Percentiles rank a stretch among this genome's conserved stretches.
Evolutionary conservation across 176 grass and related monocot genomes (phyloP).

Genomic region (Thinopyrum elongatum): DNA sequence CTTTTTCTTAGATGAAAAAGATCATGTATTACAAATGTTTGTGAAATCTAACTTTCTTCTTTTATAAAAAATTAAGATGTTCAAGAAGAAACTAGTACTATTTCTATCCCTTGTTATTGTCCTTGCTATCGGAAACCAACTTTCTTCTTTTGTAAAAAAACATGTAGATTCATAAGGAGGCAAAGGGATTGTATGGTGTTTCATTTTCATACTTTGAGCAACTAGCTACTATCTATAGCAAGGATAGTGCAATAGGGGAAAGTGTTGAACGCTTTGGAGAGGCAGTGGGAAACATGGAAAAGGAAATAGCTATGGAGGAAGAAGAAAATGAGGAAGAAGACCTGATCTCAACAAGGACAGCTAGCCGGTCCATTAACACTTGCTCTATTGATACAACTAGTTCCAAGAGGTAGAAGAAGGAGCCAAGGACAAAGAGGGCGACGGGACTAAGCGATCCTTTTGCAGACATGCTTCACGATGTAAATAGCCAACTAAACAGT

Average conservation of each 20-base stretch:
- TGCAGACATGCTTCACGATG: neutral
- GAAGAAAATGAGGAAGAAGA: neutral
- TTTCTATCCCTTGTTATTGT: too few species aligned
- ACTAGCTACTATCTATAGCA: neutral
- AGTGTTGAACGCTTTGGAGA: neutral
- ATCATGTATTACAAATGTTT: neutral
- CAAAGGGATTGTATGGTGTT: slow-evolving; percentile 5
- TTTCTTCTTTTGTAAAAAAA: neutral
- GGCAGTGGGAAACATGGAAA: neutral
- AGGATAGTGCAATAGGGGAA: neutral
- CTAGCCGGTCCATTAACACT: neutral
- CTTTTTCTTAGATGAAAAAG: too few species aligned
- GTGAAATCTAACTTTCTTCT: too few species aligned
- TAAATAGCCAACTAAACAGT: neutral
- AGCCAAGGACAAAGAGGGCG: neutral
- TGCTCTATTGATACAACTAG: neutral
- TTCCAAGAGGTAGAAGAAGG: neutral
- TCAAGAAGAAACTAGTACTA: too few species aligned
- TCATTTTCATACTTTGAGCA: neutral
- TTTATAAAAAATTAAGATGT: too few species aligned
- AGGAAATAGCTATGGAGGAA: neutral
- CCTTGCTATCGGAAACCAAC: too few species aligned
- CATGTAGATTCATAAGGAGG: neutral
- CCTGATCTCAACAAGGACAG: neutral
- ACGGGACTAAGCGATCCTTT: neutral